phyloP scores from a whole-genome alignment of 345 rosid species.

The Noccaea bulbosa region DNA sequence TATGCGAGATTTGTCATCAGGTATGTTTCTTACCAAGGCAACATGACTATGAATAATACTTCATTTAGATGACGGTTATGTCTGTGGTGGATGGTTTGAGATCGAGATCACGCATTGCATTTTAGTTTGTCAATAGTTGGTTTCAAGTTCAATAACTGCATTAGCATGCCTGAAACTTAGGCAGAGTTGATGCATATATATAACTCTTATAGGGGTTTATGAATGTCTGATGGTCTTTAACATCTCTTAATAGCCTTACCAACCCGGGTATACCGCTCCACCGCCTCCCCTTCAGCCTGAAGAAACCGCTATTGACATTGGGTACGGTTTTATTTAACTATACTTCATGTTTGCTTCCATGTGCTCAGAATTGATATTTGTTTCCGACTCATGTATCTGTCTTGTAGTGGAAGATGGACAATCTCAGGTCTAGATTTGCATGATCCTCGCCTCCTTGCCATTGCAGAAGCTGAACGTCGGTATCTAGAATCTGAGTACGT shows the following conservation, averaged over 20 bases:
- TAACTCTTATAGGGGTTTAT: not conserved
- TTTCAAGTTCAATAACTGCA: not conserved
- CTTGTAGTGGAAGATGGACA: conserved; percentile 87
- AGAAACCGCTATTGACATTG: conserved; percentile 82
- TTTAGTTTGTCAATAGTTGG: not conserved
- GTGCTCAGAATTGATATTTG: not conserved
- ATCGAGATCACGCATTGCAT: conserved; percentile 3
- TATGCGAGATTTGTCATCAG: conserved; percentile 95
- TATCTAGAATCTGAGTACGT: conserved; percentile 82
- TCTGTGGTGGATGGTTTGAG: not conserved
- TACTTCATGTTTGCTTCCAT: not conserved
- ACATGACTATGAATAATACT: not conserved
- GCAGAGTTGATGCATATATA: not conserved
- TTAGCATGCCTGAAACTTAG: conserved; percentile 8
- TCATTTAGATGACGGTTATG: not conserved
- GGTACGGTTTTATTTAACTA: conserved; percentile 48
- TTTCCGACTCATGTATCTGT: conserved; percentile 16
- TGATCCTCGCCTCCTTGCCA: conserved; percentile 85
- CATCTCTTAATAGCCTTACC: conserved; percentile 61
- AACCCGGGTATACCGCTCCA: conserved; percentile 80
- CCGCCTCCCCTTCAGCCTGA: conserved; percentile 59
- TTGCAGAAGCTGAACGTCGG: conserved; percentile 90
- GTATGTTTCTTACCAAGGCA: conserved; percentile 40
- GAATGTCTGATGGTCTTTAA: conserved; percentile 13
- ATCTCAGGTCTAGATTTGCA: conserved; percentile 81